phyloP scores from a whole-genome alignment of 2,329 filamentous ascomycete species.

The Talaromyces sp. region DNA sequence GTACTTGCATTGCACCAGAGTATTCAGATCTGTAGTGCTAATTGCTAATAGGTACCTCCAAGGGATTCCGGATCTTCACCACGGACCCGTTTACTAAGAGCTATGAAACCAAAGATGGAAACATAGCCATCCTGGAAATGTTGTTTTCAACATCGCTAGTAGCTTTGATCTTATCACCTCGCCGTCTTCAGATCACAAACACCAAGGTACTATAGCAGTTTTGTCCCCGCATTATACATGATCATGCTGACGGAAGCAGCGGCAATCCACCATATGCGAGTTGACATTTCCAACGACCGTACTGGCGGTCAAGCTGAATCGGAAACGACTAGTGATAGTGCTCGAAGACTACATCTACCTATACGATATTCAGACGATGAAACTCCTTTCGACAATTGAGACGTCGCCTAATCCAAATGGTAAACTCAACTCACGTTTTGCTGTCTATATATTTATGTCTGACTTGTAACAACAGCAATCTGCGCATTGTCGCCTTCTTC shows the following conservation, averaged over 20 bases:
- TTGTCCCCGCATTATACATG: background rate
- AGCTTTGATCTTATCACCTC: slow-evolving; percentile 85
- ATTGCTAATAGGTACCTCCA: slow-evolving; percentile 68
- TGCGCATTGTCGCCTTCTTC: slow-evolving; percentile 91
- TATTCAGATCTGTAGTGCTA: background rate
- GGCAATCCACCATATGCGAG: slow-evolving; percentile 89
- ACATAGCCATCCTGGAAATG: slow-evolving; percentile 97
- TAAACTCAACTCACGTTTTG: slow-evolving; percentile 32
- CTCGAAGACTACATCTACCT: slow-evolving; percentile 96
- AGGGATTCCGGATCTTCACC: slow-evolving; percentile 93
- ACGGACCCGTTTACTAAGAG: slow-evolving; percentile 95
- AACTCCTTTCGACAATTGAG: slow-evolving; percentile 83
- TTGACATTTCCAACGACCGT: slow-evolving; percentile 98
- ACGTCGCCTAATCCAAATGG: slow-evolving; percentile 88
- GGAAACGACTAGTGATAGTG: slow-evolving; percentile 89
- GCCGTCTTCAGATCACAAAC: slow-evolving; percentile 93
- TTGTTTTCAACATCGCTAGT: slow-evolving; percentile 97
- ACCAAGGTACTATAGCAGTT: slow-evolving; percentile 67
- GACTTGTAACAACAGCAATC: slow-evolving; percentile 59
- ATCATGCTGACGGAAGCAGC: slow-evolving; percentile 41
- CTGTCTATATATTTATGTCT: background rate
- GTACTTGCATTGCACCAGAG: slow-evolving; percentile 29
- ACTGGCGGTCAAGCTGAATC: slow-evolving; percentile 86
- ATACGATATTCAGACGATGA: slow-evolving; percentile 99
- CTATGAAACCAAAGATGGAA: slow-evolving; percentile 90